Conservation (phyloP, 257 asterid species). For the Dorcoceras hygrometricum region DNA sequence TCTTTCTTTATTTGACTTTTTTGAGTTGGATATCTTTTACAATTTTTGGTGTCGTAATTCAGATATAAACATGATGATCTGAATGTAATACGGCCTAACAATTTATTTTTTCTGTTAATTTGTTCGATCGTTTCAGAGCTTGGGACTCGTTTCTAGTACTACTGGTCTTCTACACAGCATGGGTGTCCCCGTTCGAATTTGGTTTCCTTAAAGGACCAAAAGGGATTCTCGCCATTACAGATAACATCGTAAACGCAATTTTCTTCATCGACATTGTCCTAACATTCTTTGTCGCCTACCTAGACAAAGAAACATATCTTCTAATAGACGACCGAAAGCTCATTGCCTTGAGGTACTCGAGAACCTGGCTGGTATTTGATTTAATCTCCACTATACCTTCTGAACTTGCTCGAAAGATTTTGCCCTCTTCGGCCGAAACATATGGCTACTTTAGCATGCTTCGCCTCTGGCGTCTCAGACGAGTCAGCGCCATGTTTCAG, state of each 20-base stretch:
- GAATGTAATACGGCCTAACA: too few relatives aligned
- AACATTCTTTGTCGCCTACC: slow-evolving; percentile 86
- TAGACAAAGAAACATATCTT: slow-evolving; percentile 55
- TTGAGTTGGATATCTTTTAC: too few relatives aligned
- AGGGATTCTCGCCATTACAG: slow-evolving; percentile 43
- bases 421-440: slow-evolving; percentile 36
- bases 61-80: background rate
- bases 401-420: slow-evolving; percentile 34
- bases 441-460: slow-evolving; percentile 64
- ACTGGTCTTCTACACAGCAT: slow-evolving; percentile 80
- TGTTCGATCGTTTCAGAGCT: slow-evolving; percentile 35
- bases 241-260: slow-evolving; percentile 59
- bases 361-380: slow-evolving; percentile 59
- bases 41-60: too few relatives aligned
- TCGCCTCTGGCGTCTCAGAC: slow-evolving; percentile 83
- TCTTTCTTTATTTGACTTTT: background rate
- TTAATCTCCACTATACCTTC: slow-evolving; percentile 66
- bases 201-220: slow-evolving; percentile 60
- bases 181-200: slow-evolving; percentile 82
- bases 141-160: slow-evolving; percentile 59
- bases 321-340: slow-evolving; percentile 45
- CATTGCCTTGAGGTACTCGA: slow-evolving; percentile 59
- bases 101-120: too few relatives aligned
- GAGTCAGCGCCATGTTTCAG: slow-evolving; percentile 70
- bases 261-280: slow-evolving; percentile 63